Percentiles rank a stretch among this genome's conserved stretches.
phyloP scores from a whole-genome alignment of 208 protist species.

The Leishmania arabica region DNA sequence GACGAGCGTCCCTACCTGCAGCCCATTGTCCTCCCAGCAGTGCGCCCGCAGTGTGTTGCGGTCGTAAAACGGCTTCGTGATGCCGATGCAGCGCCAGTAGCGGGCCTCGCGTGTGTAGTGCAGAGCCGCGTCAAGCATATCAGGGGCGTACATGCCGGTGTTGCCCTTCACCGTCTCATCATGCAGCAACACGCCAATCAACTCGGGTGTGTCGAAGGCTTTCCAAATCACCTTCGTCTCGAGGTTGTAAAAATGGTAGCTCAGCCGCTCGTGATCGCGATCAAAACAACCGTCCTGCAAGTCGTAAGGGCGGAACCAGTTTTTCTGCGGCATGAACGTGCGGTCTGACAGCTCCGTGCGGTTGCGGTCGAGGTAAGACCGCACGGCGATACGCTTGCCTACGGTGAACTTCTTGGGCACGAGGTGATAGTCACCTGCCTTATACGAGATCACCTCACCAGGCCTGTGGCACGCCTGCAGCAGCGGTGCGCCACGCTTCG shows the following conservation, averaged over 20 bases:
- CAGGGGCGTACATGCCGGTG: constrained; percentile 60
- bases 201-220: constrained; percentile 88
- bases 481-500: constrained; percentile 19
- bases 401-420: constrained; percentile 79
- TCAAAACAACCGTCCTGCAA: constrained; percentile 38
- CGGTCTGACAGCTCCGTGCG: constrained; percentile 88
- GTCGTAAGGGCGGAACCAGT: constrained; percentile 79
- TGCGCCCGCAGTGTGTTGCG: constrained; percentile 81
- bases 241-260: constrained; percentile 84
- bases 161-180: constrained; percentile 87
- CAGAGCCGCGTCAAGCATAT: constrained; percentile 75
- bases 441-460: constrained; percentile 47
- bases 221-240: constrained; percentile 90
- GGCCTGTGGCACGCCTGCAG: constrained; percentile 13
- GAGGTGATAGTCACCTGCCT: constrained; percentile 51
- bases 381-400: constrained; percentile 78
- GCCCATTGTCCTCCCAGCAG: constrained; percentile 87
- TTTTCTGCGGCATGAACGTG: constrained; percentile 88
- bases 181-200: constrained; percentile 84
- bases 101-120: constrained; percentile 83
- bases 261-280: constrained; percentile 54
- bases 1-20: constrained; percentile 82
- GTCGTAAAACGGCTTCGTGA: constrained; percentile 91
- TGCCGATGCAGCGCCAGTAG: constrained; percentile 92
- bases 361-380: constrained; percentile 86